Evolutionary conservation across 2,329 filamentous ascomycete genomes (phyloP).

Genomic region (Diaporthe ilicicola): DNA sequence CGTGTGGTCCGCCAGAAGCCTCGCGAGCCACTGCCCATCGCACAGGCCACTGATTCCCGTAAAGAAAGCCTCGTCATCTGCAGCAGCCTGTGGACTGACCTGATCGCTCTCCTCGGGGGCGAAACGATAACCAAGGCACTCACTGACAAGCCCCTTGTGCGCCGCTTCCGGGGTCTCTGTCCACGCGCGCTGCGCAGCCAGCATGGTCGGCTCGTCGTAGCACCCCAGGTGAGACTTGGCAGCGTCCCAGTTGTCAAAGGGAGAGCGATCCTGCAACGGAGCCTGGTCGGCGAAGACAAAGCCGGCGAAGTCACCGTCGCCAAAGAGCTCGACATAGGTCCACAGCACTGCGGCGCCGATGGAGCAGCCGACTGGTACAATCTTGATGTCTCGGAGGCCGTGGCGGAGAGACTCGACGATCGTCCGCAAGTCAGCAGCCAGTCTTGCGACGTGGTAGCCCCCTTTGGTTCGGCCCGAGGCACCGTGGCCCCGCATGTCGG

Average conservation of each 20-base stretch:
- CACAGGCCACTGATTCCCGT: conserved; percentile 44
- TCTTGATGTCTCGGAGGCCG: conserved; percentile 22
- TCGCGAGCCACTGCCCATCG: conserved; percentile 48
- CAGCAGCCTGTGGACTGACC: conserved; percentile 37
- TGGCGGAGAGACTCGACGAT: conserved; percentile 42
- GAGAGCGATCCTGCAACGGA: conserved; percentile 48
- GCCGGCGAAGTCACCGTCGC: conserved; percentile 42
- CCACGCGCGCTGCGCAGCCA: conserved; percentile 42
- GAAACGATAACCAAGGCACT: conserved; percentile 48
- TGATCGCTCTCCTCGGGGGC: conserved; percentile 38
- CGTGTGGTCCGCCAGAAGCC: conserved; percentile 49
- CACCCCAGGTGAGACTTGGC: conserved; percentile 45
- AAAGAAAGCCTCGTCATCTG: conserved; percentile 47
- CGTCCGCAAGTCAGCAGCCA: conserved; percentile 47
- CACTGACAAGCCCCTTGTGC: conserved; percentile 42
- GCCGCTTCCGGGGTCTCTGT: conserved; percentile 37
- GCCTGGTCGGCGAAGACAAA: conserved; percentile 52
- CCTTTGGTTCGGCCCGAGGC: conserved; percentile 42
- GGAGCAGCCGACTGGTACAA: conserved; percentile 49
- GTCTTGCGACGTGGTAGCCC: conserved; percentile 51
- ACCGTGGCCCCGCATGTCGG: conserved; percentile 51
- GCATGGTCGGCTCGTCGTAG: conserved; percentile 49
- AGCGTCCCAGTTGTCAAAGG: conserved; percentile 44
- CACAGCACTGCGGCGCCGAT: conserved; percentile 51
- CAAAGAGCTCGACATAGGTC: conserved; percentile 51